Percentiles rank a stretch among this genome's conserved stretches.
Conservation (phyloP, 2,329 filamentous ascomycete genomes). For the Emergomyces pasteurianus region DNA sequence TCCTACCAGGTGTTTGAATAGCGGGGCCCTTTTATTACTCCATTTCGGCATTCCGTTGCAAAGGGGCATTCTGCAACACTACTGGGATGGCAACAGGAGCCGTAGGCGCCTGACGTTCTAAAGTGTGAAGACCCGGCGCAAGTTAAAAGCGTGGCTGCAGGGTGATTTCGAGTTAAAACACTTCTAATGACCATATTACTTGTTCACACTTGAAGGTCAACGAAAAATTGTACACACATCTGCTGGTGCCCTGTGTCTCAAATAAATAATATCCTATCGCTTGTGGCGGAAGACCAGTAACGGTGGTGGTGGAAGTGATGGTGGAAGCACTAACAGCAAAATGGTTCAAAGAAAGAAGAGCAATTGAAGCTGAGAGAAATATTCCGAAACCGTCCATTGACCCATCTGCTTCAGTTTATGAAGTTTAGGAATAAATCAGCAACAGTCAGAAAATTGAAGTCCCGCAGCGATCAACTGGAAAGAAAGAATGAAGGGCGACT, state of each 20-base stretch:
- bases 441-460: not conserved
- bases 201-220: not conserved
- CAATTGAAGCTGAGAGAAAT: not conserved
- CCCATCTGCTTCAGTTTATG: not conserved
- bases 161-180: not conserved
- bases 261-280: not conserved
- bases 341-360: not conserved
- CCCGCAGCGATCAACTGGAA: not conserved
- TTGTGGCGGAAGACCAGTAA: not conserved
- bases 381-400: not conserved
- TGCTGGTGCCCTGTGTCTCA: not conserved
- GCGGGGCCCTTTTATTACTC: not conserved
- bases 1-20: not conserved
- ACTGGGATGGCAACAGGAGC: not conserved
- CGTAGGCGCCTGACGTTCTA: not conserved
- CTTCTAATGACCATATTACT: not conserved
- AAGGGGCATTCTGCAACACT: not conserved
- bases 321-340: not conserved
- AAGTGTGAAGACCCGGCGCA: not conserved
- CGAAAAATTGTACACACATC: not conserved
- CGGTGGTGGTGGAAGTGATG: not conserved
- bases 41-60: not conserved
- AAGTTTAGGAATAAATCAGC: not conserved
- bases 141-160: not conserved
- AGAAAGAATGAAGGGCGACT: not conserved